Evolutionary conservation across 148 eudicot genomes (phyloP).

Genomic region (Diospyros kaki): DNA sequence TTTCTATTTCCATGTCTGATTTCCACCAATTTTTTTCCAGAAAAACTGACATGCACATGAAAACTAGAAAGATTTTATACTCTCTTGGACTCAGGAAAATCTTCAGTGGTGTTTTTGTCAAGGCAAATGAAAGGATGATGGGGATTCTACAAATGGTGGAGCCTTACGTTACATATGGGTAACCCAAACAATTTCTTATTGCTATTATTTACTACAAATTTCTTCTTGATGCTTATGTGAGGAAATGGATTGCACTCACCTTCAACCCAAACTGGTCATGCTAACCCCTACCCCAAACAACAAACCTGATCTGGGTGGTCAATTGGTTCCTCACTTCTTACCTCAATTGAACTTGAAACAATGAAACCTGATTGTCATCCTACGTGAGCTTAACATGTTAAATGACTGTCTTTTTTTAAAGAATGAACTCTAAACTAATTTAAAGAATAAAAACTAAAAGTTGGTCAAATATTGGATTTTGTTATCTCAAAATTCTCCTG

Average conservation of each 20-base stretch:
- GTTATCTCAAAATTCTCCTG: no score
- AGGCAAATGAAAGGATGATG: conserved; percentile 60
- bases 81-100: conserved; percentile 58
- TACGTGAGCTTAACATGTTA: no score
- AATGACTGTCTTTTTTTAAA: no score
- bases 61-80: conserved; percentile 52
- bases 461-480: no score
- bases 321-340: no score
- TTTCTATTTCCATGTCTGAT: neutral
- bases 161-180: conserved; percentile 91
- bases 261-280: neutral
- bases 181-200: conserved; percentile 14
- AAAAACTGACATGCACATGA: conserved; percentile 70
- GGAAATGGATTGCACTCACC: neutral
- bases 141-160: conserved; percentile 73
- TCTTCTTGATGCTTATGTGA: neutral
- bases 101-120: conserved; percentile 76
- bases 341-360: no score
- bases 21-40: conserved; percentile 29
- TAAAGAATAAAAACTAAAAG: no score
- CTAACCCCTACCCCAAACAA: no score
- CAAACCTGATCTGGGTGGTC: no score
- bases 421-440: no score
- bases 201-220: neutral
- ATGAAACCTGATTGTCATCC: no score